Conservation (phyloP, 495 filamentous ascomycete species). For the Penicillium flavigenum region DNA sequence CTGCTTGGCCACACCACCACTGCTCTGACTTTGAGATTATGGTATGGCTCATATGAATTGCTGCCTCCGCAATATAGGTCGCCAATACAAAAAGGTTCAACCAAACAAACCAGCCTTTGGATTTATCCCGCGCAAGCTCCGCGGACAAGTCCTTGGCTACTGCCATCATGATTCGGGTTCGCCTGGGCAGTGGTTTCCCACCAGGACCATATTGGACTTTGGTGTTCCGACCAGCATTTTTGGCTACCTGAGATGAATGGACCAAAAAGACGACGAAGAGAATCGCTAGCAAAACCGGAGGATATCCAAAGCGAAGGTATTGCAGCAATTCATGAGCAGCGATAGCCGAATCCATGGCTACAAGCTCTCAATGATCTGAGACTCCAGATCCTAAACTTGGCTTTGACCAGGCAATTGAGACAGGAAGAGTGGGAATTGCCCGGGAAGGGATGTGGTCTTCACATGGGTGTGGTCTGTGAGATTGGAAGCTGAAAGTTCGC, state of each 20-base stretch:
- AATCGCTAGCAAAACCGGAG: not conserved
- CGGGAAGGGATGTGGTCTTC: not conserved
- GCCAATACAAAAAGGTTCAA: slow-evolving; percentile 61
- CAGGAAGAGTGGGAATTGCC: not conserved
- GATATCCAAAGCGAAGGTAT: not conserved
- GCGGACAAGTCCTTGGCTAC: not conserved
- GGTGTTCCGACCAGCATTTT: not conserved
- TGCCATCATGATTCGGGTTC: slow-evolving; percentile 2
- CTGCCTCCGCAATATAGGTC: slow-evolving; percentile 69
- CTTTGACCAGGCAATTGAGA: not conserved
- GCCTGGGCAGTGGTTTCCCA: slow-evolving; percentile 16
- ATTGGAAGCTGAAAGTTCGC: not conserved
- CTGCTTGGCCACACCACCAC: slow-evolving; percentile 86
- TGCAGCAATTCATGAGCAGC: not conserved
- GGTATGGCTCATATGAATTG: slow-evolving; percentile 70
- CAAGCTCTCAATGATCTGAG: not conserved
- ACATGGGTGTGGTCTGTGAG: not conserved
- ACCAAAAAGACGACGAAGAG: not conserved
- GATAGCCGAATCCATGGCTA: not conserved
- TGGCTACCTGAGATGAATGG: not conserved
- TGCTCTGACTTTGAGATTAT: slow-evolving; percentile 56
- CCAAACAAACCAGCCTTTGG: slow-evolving; percentile 65
- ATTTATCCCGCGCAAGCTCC: not conserved
- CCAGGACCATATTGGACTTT: not conserved
- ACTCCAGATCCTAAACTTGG: not conserved